A percentile compares a stretch with the other conserved stretches of the same genome.
phyloP scores from a whole-genome alignment of 2,329 filamentous ascomycete genomes.

The Penicillium sp. region DNA sequence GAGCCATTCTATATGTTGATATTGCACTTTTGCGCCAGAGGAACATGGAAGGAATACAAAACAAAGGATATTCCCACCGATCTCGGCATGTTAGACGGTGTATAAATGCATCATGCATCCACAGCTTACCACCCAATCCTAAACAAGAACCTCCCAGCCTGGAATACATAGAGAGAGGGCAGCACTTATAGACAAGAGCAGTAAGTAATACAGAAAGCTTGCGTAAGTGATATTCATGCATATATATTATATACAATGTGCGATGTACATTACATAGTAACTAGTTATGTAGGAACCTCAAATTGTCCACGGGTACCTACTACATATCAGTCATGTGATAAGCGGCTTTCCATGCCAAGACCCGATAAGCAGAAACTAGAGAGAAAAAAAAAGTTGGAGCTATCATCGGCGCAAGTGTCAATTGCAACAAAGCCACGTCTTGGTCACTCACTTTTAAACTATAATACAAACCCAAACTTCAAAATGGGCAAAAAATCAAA shows the following conservation, averaged over 20 bases:
- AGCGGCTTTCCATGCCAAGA: constrained; percentile 21
- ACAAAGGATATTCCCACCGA: too few relatives aligned
- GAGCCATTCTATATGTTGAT: not conserved
- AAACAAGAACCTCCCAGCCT: not conserved
- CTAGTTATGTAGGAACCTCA: not conserved
- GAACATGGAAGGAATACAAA: not conserved
- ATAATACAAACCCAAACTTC: constrained; percentile 4
- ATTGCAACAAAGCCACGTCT: constrained; percentile 8
- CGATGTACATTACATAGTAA: not conserved
- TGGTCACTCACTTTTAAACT: not conserved
- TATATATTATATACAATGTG: not conserved
- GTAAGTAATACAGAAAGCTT: not conserved
- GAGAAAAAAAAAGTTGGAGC: constrained; percentile 28
- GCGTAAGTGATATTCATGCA: not conserved
- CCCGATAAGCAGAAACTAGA: constrained; percentile 23
- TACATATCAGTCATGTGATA: constrained; percentile 19
- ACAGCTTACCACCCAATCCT: not conserved
- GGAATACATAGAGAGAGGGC: not conserved
- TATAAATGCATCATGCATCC: not conserved
- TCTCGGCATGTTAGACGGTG: not conserved
- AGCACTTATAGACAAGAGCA: not conserved
- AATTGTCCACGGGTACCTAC: not conserved
- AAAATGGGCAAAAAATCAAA: constrained; percentile 39
- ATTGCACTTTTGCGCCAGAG: not conserved
- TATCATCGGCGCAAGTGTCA: constrained; percentile 11